Base-by-base conservation (phyloP, 192 early-diverging fungal genomes). In the Linnemannia hyalina region DNA sequence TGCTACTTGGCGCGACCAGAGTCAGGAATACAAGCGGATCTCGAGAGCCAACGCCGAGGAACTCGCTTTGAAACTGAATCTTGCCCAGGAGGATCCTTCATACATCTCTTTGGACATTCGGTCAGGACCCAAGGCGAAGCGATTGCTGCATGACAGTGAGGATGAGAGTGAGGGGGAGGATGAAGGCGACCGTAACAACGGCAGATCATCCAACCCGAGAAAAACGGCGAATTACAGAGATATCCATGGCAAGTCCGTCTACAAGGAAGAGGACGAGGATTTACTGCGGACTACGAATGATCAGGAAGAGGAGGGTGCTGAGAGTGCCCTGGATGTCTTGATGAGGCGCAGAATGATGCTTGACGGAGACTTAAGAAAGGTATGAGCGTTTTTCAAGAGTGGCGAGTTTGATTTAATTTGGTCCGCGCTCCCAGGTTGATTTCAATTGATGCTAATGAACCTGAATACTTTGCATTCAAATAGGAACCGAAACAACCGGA, bases 401-500 rank as follows among this genome's bases (percentile, higher is more conserved):
- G 8, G 4, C 23, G 42, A 55, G 15, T 23, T 11, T n/a, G 49
- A 49, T 35, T 7, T 74, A 29, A 13, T 54, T 69, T 36, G 49
- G 11, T 71, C 70, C 70, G 22, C 70, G 4, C 5, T 32, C 13
- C 10, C n/a, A 69, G 3, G 18, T 15, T 16, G 42, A 2, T 60
- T 52, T 46, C 16, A 26, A 70, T 6, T 40, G 38, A 40, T 3
- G 38, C 38, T 40, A 40, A 40, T 6, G 38, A 40, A 40, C 38
- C 3, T 40, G 38, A 40, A 40, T 40, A 40, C 38, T 36, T 44
- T 63, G 52, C 49, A 52, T 22, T 38, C 29, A 32, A 54, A 54
- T 54, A 93, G 86, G 75, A 91, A 36, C 90, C 91, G 23, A 69
- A 90, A 40, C 65, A 93, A 73, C 68, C 88, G 16, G 70, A 78